Evolutionary conservation across 106 monocot species (phyloP).

Genomic region (Acorus gramineus): DNA sequence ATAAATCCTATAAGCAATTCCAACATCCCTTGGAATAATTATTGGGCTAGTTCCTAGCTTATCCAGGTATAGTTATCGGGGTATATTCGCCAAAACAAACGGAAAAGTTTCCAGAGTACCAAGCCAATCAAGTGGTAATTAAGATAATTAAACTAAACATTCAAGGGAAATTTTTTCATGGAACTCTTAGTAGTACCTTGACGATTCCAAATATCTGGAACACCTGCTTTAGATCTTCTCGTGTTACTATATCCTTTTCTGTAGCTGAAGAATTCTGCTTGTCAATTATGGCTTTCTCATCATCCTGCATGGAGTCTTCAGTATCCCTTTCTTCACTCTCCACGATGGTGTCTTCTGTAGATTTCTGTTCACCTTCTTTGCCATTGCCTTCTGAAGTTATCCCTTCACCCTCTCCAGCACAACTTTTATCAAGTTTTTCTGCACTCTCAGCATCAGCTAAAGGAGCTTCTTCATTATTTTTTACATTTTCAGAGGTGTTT

Average conservation of each 20-base stretch:
- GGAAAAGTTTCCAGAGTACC: no score
- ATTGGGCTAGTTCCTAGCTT: no score
- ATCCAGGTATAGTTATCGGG: no score
- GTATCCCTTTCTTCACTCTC: constrained; percentile 8
- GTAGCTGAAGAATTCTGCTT: not conserved
- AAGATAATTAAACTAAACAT: no score
- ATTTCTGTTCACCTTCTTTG: constrained; percentile 6
- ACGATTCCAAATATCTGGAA: constrained; percentile 70
- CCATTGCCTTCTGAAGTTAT: constrained; percentile 4
- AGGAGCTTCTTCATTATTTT: not conserved
- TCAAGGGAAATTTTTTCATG: no score
- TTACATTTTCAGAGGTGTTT: constrained; percentile 10
- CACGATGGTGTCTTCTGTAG: constrained; percentile 16
- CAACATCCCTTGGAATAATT: no score
- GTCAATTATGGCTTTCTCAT: no score
- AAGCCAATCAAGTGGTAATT: no score
- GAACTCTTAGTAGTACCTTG: constrained; percentile 37
- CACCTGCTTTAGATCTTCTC: constrained; percentile 64
- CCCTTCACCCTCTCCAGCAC: constrained; percentile 8
- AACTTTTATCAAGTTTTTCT: no score
- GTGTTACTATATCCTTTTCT: constrained; percentile 23
- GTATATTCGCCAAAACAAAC: no score
- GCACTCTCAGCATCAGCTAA: no score
- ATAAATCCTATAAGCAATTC: no score
- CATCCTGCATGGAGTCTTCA: not conserved